Conservation (phyloP, 2,329 filamentous ascomycete genomes). For the Ascochyta koolunga region DNA sequence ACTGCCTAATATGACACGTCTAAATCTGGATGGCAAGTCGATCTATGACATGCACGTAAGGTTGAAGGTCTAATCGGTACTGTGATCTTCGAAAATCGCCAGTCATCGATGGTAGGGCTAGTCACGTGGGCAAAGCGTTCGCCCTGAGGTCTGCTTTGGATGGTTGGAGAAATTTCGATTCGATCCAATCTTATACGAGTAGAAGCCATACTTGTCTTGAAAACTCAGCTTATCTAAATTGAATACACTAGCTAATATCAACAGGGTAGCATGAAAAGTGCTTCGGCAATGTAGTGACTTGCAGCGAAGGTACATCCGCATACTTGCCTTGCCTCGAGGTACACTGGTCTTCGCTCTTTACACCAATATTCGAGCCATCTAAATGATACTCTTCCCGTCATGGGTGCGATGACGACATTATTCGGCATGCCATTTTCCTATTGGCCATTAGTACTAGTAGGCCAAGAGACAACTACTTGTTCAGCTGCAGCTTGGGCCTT, state of each 20-base stretch:
- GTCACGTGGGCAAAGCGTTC: not conserved
- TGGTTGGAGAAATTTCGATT: not conserved
- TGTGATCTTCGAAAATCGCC: not conserved
- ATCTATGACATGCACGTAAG: not conserved
- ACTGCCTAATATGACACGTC: not conserved
- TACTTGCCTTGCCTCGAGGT: not conserved
- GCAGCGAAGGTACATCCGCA: not conserved
- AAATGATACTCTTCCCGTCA: not conserved
- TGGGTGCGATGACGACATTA: slow-evolving; percentile 1
- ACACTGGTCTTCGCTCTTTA: not conserved
- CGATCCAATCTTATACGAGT: too few relatives aligned
- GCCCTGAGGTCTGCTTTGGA: not conserved
- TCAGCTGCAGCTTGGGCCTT: not conserved
- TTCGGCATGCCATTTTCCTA: not conserved
- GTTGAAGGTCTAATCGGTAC: too few relatives aligned
- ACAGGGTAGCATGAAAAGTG: not conserved
- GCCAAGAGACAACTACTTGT: not conserved
- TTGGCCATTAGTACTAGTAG: not conserved
- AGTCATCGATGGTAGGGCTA: not conserved
- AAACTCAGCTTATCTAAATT: too few relatives aligned
- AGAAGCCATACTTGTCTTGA: too few relatives aligned
- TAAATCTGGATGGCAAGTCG: not conserved
- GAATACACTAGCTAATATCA: too few relatives aligned
- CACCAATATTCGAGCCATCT: not conserved
- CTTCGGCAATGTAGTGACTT: not conserved